phyloP scores from a whole-genome alignment of 163 green algal species.

The Scenedesmus sp. region DNA sequence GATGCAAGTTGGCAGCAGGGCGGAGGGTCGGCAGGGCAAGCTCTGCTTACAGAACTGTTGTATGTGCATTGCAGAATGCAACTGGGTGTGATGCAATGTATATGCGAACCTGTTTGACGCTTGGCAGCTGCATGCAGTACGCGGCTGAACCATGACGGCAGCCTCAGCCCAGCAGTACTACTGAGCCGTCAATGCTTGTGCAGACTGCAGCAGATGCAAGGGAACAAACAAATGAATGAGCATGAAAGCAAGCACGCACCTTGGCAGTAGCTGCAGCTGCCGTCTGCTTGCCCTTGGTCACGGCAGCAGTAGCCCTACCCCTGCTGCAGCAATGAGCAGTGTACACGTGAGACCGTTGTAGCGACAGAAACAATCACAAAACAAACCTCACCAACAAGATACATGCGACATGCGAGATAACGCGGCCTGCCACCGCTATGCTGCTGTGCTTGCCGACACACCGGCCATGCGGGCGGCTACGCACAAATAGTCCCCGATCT shows the following conservation, averaged over 20 bases:
- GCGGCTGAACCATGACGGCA: too few relatives aligned
- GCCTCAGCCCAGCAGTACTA: too few relatives aligned
- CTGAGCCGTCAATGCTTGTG: too few relatives aligned
- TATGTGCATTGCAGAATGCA: neutral
- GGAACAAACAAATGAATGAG: neutral
- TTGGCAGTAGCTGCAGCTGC: neutral
- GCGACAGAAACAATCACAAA: neutral
- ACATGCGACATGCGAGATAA: neutral
- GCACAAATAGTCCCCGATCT: neutral
- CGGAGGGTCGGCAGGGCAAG: too few relatives aligned
- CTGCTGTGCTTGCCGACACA: neutral
- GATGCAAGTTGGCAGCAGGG: neutral
- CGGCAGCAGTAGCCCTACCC: neutral
- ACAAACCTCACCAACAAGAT: neutral
- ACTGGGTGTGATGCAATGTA: neutral
- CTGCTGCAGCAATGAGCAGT: neutral
- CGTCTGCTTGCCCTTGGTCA: constrained; percentile 12
- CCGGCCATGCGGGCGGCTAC: neutral
- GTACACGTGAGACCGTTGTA: neutral
- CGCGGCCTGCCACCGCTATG: neutral
- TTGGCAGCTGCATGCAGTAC: too few relatives aligned
- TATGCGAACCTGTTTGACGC: too few relatives aligned
- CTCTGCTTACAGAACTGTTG: neutral
- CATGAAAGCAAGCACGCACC: neutral
- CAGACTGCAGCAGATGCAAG: too few relatives aligned